Conservation (phyloP, 345 rosid genomes). For the Limnanthes douglasii region DNA sequence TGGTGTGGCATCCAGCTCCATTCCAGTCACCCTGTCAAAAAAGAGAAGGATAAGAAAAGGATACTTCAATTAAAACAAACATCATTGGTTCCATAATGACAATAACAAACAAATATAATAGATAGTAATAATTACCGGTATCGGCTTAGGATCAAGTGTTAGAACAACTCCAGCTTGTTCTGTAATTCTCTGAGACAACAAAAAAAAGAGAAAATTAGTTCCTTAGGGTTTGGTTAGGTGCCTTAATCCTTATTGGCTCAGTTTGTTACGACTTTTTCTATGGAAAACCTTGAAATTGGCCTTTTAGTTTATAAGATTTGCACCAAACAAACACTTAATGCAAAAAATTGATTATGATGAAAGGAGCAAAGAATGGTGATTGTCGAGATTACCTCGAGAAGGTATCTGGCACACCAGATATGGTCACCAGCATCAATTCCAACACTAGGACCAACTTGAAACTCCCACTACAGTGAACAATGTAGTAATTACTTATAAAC, state of each 20-base stretch:
- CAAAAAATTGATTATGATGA: background rate
- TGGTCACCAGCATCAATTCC: slow-evolving; percentile 95
- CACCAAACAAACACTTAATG: too few relatives aligned
- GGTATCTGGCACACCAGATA: slow-evolving; percentile 90
- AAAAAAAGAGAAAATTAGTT: background rate
- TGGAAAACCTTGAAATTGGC: background rate
- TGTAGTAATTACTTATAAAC: background rate
- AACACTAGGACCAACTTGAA: slow-evolving; percentile 95
- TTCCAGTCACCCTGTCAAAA: slow-evolving; percentile 80
- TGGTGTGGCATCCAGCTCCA: slow-evolving; percentile 99
- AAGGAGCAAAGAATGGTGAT: too few relatives aligned
- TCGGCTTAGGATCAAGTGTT: slow-evolving; percentile 87
- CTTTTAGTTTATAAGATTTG: background rate
- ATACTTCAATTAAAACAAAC: too few relatives aligned
- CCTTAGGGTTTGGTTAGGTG: too few relatives aligned
- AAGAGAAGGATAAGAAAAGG: too few relatives aligned
- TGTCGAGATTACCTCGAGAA: slow-evolving; percentile 94
- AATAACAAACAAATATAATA: too few relatives aligned
- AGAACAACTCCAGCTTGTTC: slow-evolving; percentile 97
- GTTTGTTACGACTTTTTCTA: too few relatives aligned
- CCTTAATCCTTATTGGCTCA: too few relatives aligned
- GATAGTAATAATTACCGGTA: slow-evolving; percentile 33
- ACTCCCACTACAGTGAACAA: slow-evolving; percentile 66
- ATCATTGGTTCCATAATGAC: too few relatives aligned
- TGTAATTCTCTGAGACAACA: slow-evolving; percentile 67